Evolutionary conservation across 1,284 basidiomycete genomes (phyloP), one percentile per base, ranked within the genome.

Genomic region (Dichomitus squalens): DNA sequence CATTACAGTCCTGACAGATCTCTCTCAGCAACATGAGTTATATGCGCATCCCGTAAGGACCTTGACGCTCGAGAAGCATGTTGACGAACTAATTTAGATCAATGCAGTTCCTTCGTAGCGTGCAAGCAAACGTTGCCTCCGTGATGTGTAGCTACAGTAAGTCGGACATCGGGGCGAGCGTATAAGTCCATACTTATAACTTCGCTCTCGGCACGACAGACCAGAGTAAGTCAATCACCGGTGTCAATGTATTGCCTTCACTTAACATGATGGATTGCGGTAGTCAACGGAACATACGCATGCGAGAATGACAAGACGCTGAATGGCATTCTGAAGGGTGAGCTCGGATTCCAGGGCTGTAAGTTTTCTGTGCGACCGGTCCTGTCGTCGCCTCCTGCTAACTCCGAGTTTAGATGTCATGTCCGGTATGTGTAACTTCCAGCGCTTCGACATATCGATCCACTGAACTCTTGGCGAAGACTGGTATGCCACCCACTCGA

Each of bases 291-390:
- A 16, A 84, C 81, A 0, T 89, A 76, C 65, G 80, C 86, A 0
- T 90, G 88, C 64, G 84, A 90, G 65, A 90, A 92, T 67, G 78
- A 81, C 57, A 79, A 85, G 67, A 79, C 80, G 5, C 71, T 90
- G 58, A 92, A 91, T 68, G 83, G 82, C n/a, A 75, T 90, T 21
- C 73, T 92, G 52, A 92, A 92, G 74, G 79, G 79, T 18, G 89
- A 93, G 70, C 79, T 88, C 50, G 84, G 83, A 0, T 92, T 90
- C 75, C 83, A 85, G 63, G 89, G 89, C 53, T 88, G 82, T 84
- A 64, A 67, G 82, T 72, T 14, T 21, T 27, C 7, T 33, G 9
- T 46, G 8, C 29, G 7, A 25, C n/a, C n/a, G 14, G 20, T n/a
- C 25, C 3, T 16, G 23, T 29, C 1, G 11, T 11, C 6, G 21